Conservation (phyloP, 2,329 filamentous ascomycete genomes). For the Exophiala oligosperma region DNA sequence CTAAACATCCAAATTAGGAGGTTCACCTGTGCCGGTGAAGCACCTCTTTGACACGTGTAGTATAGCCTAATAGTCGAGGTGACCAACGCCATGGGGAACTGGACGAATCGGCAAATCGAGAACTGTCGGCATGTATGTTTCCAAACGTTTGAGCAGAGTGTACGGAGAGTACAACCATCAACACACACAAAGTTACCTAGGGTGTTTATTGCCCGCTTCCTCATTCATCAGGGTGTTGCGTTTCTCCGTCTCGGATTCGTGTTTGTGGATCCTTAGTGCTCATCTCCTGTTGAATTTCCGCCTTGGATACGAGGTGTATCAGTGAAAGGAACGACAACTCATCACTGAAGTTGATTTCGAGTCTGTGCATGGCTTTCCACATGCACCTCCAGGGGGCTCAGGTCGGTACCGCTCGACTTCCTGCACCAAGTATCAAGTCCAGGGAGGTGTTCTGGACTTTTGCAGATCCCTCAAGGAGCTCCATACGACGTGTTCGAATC, state of each 20-base stretch:
- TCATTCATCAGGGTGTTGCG: background rate
- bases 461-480: background rate
- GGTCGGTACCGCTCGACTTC: background rate
- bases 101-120: too few relatives aligned
- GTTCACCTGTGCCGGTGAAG: too few relatives aligned
- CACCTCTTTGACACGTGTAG: too few relatives aligned
- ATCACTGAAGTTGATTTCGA: background rate
- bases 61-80: too few relatives aligned
- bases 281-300: background rate
- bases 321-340: too few relatives aligned
- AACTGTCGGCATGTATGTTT: too few relatives aligned
- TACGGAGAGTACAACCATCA: too few relatives aligned
- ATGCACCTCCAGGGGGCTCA: background rate
- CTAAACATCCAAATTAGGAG: too few relatives aligned
- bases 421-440: background rate
- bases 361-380: background rate
- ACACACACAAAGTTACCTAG: too few relatives aligned
- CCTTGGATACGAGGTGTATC: too few relatives aligned
- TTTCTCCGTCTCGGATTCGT: background rate
- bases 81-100: too few relatives aligned
- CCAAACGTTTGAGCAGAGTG: too few relatives aligned
- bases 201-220: background rate
- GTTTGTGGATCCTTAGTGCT: background rate
- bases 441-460: constrained; percentile 2
- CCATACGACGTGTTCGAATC: background rate